Conservation (phyloP, 148 eudicot species). For the Arbutus unedo region DNA sequence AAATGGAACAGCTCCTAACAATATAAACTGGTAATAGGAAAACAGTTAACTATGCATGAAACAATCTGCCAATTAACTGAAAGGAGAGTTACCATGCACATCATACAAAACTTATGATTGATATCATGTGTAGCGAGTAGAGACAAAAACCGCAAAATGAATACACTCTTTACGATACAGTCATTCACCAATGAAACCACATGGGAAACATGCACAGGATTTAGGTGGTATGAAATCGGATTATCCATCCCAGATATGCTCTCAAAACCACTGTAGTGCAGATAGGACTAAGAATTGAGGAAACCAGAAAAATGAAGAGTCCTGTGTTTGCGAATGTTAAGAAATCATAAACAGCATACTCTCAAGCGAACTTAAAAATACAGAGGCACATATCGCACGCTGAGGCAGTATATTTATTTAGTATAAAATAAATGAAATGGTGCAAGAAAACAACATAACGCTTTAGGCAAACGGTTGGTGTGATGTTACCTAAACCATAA, state of each 20-base stretch:
- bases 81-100: background rate
- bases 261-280: background rate
- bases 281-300: background rate
- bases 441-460: no score
- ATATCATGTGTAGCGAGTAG: background rate
- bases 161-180: background rate
- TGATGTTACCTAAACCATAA: background rate
- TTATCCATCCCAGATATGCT: background rate
- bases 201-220: background rate
- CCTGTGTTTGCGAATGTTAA: background rate
- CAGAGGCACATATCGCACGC: background rate
- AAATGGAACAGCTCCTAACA: constrained; percentile 87
- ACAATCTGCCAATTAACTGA: background rate
- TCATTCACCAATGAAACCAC: background rate
- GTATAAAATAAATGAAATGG: no score
- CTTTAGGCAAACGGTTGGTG: no score
- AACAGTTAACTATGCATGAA: constrained; percentile 8
- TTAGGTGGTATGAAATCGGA: background rate
- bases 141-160: background rate
- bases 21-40: constrained; percentile 50
- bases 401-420: background rate
- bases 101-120: background rate
- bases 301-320: background rate
- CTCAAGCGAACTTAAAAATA: background rate
- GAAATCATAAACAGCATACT: background rate